Percentiles rank a stretch among this genome's conserved stretches.
These are phyloP conservation scores for Colletotrichum lentis DNA, from an alignment of 2,329 filamentous ascomycete species.

Conservation along the genomic window DNA sequence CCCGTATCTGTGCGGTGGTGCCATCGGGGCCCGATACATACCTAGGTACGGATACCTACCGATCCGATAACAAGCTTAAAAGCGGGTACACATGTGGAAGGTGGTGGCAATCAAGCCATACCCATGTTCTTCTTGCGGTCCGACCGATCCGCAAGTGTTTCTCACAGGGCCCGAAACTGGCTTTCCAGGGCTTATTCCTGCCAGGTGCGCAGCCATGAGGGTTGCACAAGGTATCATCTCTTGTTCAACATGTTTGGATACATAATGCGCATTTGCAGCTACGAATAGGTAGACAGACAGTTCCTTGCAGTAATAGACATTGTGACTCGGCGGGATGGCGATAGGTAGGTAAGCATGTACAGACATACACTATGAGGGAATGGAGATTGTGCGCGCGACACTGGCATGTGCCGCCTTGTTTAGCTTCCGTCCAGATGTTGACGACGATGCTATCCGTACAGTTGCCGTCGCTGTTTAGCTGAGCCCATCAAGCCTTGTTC, in stretches of 20 bases:
- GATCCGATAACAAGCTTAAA: constrained; percentile 25
- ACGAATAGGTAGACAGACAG: too few relatives aligned
- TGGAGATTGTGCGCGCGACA: background rate
- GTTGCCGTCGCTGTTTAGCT: background rate
- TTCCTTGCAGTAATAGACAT: too few relatives aligned
- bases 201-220: constrained; percentile 1
- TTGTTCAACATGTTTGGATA: background rate
- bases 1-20: constrained; percentile 23
- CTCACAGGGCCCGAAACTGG: constrained; percentile 17
- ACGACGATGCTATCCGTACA: background rate
- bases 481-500: background rate
- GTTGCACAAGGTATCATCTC: constrained; percentile 19
- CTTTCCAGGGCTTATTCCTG: constrained; percentile 8
- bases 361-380: background rate
- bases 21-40: too few relatives aligned
- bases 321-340: background rate
- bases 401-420: constrained; percentile 6
- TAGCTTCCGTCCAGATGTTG: background rate
- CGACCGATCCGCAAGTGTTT: constrained; percentile 27
- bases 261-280: constrained; percentile 3
- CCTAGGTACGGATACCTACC: too few relatives aligned
- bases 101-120: background rate
- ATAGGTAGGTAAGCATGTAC: background rate
- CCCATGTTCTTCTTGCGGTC: background rate
- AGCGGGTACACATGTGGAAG: constrained; percentile 12